Evolutionary conservation across 2,329 filamentous ascomycete genomes (phyloP).

Genomic region (Microcyclospora tardicrescens): DNA sequence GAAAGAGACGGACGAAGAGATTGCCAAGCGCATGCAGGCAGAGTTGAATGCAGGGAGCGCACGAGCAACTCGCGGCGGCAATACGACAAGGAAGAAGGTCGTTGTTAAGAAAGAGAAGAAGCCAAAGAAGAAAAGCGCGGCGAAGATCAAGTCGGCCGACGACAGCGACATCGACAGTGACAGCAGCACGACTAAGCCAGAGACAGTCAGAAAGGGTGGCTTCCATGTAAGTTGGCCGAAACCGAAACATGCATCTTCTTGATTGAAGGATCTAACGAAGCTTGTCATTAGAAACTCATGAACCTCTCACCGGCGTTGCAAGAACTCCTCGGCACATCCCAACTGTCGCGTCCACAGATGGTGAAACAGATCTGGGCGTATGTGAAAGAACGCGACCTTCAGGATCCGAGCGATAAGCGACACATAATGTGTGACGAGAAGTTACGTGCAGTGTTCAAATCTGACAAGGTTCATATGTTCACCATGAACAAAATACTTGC

Average conservation of each 20-base stretch:
- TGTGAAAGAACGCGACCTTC: slow-evolving; percentile 76
- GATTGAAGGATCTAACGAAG: slow-evolving; percentile 1
- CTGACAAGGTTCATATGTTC: slow-evolving; percentile 91
- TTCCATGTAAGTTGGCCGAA: slow-evolving; percentile 66
- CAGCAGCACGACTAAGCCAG: slow-evolving; percentile 32
- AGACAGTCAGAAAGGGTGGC: slow-evolving; percentile 67
- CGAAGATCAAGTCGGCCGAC: slow-evolving; percentile 63
- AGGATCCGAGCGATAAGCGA: slow-evolving; percentile 82
- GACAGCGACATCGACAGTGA: slow-evolving; percentile 58
- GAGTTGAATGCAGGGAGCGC: slow-evolving; percentile 68
- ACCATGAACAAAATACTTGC: slow-evolving; percentile 97
- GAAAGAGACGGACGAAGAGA: slow-evolving; percentile 66
- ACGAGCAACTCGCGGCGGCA: slow-evolving; percentile 64
- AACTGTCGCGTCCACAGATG: slow-evolving; percentile 87
- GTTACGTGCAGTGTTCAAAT: slow-evolving; percentile 85
- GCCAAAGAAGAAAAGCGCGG: slow-evolving; percentile 58
- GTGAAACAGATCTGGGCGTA: slow-evolving; percentile 96
- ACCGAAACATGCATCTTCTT: background rate
- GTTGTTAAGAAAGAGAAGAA: slow-evolving; percentile 50
- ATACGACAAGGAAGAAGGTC: slow-evolving; percentile 40
- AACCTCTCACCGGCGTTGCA: slow-evolving; percentile 57
- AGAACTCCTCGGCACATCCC: slow-evolving; percentile 54
- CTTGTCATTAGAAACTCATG: slow-evolving; percentile 49
- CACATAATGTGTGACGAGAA: slow-evolving; percentile 87
- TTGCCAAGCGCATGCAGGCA: slow-evolving; percentile 79